A percentile compares a stretch with the other conserved stretches of the same genome.
These are phyloP conservation scores for Citeromyces hawaiiensis DNA, from an alignment of 1,139 yeast species.

Conservation along the genomic window DNA sequence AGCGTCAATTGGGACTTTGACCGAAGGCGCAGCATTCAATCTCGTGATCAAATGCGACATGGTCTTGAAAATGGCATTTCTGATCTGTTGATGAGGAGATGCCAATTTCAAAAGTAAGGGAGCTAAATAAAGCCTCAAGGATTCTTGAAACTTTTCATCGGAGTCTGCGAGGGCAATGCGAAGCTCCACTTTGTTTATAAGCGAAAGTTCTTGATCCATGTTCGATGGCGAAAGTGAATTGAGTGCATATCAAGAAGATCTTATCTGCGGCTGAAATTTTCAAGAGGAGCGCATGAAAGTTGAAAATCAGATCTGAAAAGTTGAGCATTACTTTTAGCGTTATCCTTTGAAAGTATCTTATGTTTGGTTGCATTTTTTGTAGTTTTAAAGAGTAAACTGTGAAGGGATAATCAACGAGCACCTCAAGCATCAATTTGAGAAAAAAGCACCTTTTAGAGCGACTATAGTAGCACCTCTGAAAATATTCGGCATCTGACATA, in stretches of 20 bases:
- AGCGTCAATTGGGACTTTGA: conserved; percentile 49
- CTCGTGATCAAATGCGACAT: conserved; percentile 60
- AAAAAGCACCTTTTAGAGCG: too few species aligned
- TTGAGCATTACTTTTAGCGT: too few species aligned
- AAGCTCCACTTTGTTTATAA: conserved; percentile 70
- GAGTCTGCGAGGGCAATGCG: conserved; percentile 67
- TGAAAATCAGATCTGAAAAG: too few species aligned
- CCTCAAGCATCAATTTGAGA: too few species aligned
- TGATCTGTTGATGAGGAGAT: conserved; percentile 56
- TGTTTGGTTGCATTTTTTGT: too few species aligned
- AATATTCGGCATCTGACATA: too few species aligned
- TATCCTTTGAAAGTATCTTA: too few species aligned
- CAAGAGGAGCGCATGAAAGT: too few species aligned
- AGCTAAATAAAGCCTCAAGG: conserved; percentile 51
- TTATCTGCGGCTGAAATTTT: background rate
- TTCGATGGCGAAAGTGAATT: background rate
- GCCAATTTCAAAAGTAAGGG: conserved; percentile 72
- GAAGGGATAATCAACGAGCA: too few species aligned
- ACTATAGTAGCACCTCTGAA: too few species aligned
- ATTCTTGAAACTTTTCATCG: conserved; percentile 48
- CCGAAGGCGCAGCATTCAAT: conserved; percentile 37
- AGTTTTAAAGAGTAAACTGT: too few species aligned
- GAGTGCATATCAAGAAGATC: background rate
- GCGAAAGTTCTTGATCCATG: conserved; percentile 28
- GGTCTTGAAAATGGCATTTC: conserved; percentile 53